phyloP scores from a whole-genome alignment of 495 filamentous ascomycete genomes.

The Parmelia sp. region DNA sequence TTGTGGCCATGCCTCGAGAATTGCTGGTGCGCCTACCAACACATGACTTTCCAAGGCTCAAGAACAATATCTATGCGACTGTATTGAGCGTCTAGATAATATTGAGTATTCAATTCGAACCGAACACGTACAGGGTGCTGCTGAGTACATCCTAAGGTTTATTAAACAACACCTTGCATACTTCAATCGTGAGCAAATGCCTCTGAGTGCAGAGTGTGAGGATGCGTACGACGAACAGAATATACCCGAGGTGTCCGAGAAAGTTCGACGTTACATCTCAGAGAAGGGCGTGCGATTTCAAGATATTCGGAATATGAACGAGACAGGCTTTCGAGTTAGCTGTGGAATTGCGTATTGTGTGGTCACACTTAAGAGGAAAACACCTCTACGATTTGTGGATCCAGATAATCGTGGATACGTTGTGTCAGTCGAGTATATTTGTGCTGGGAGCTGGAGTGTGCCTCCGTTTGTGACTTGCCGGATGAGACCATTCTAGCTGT shows the following conservation, averaged over 20 bases:
- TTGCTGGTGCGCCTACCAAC: no score
- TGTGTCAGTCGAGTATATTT: not conserved
- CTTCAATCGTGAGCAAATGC: not conserved
- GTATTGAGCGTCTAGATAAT: no score
- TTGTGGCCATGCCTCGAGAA: no score
- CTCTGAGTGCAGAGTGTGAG: not conserved
- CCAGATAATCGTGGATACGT: not conserved
- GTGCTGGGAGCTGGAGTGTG: not conserved
- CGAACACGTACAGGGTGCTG: no score
- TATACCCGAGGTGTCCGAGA: not conserved
- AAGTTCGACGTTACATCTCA: not conserved
- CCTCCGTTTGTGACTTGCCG: not conserved
- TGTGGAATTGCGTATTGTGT: not conserved
- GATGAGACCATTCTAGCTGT: constrained; percentile 3
- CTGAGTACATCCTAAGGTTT: no score
- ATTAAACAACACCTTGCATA: not conserved
- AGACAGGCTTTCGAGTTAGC: not conserved
- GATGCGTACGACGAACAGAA: not conserved
- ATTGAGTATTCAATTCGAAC: no score
- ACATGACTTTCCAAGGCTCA: no score
- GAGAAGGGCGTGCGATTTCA: not conserved
- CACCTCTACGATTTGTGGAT: not conserved
- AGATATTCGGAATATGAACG: not conserved
- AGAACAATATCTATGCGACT: no score
- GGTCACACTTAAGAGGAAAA: not conserved